These are phyloP conservation scores for Xanthoparmelia taractica DNA, from an alignment of 495 filamentous ascomycete species.

Conservation along the genomic window DNA sequence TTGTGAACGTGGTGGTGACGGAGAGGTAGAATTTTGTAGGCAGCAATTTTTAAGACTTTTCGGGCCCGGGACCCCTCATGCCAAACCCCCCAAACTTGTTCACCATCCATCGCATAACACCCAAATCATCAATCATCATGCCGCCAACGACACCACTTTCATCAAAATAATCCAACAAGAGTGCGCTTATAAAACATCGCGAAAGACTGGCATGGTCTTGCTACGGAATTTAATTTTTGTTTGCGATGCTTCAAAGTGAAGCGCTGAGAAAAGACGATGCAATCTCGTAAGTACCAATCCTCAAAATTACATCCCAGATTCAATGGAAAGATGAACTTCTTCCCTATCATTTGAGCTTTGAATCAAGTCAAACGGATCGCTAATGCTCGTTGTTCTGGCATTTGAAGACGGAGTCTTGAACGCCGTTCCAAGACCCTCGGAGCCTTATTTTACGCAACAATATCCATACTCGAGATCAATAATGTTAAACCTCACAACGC, in stretches of 20 bases:
- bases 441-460: constrained; percentile 61
- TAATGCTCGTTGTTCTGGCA: constrained; percentile 3
- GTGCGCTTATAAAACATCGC: background rate
- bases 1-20: background rate
- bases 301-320: background rate
- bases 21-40: background rate
- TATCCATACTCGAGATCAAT: constrained; percentile 39
- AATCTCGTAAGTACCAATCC: background rate
- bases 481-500: constrained; percentile 38
- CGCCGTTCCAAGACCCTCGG: constrained; percentile 78
- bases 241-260: constrained; percentile 13
- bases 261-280: constrained; percentile 32
- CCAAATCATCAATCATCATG: constrained; percentile 28
- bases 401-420: constrained; percentile 59
- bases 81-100: background rate
- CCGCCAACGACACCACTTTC: constrained; percentile 15
- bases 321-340: background rate
- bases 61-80: constrained; percentile 1
- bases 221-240: constrained; percentile 5
- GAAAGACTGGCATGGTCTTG: constrained; percentile 13
- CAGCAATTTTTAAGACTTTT: background rate
- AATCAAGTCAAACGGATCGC: constrained; percentile 20
- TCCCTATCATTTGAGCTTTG: constrained; percentile 18
- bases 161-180: background rate
- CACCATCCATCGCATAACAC: constrained; percentile 14